Percentiles rank a stretch among this genome's conserved stretches.
These are phyloP conservation scores for Chimonanthus praecox DNA, from an alignment of 164 flowering plant genomes.

Conservation along the genomic window DNA sequence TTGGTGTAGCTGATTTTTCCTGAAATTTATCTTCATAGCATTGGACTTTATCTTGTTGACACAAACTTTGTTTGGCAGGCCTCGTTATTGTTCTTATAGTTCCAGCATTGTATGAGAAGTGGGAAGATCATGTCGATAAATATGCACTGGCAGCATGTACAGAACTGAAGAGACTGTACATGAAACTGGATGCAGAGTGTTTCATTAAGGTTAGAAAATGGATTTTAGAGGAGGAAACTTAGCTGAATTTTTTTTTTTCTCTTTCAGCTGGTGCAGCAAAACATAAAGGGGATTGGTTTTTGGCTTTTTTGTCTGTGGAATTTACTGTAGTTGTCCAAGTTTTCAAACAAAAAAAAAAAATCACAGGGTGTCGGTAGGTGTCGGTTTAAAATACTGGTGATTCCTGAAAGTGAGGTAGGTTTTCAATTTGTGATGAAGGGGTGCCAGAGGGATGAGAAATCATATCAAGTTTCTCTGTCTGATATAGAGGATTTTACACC, in stretches of 20 bases:
- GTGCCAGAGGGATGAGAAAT: background rate
- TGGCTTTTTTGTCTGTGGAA: conserved; percentile 2
- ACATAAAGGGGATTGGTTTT: background rate
- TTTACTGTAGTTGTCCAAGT: background rate
- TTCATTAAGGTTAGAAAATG: conserved; percentile 32
- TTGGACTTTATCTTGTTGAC: background rate
- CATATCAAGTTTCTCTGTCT: background rate
- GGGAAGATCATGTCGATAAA: conserved; percentile 55
- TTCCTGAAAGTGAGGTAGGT: background rate
- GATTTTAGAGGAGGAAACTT: conserved; percentile 52
- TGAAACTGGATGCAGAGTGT: conserved; percentile 32
- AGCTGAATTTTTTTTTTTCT: conserved; percentile 31
- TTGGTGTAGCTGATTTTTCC: background rate
- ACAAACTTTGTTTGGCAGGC: conserved; percentile 37
- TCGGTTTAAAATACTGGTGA: background rate
- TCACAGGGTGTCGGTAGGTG: background rate
- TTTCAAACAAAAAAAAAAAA: background rate
- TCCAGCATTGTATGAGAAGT: conserved; percentile 72
- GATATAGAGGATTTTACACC: background rate
- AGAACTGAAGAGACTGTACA: conserved; percentile 34
- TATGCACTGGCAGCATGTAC: conserved; percentile 25
- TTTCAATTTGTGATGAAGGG: background rate
- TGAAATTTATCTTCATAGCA: background rate
- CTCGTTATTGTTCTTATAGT: conserved; percentile 58
- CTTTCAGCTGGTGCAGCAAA: background rate